A percentile compares a stretch with the other conserved stretches of the same genome.
phyloP scores from a whole-genome alignment of 2,329 filamentous ascomycete genomes.

The Arachnopeziza araneosa region DNA sequence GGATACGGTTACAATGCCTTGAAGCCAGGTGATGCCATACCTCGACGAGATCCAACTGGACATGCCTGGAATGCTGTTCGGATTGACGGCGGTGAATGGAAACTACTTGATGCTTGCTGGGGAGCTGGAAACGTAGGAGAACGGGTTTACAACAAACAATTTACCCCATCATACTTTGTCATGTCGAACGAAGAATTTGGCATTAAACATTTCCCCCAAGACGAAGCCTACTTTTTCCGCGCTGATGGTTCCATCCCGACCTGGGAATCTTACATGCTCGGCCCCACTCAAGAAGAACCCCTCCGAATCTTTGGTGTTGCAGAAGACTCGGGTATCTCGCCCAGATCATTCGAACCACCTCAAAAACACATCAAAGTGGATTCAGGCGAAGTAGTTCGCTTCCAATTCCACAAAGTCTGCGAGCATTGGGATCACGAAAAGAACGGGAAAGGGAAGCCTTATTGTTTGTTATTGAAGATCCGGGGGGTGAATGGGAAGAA shows the following conservation, averaged over 20 bases:
- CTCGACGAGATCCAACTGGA: conserved; percentile 53
- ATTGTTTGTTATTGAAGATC: conserved; percentile 64
- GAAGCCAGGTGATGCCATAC: conserved; percentile 57
- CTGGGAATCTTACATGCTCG: conserved; percentile 80
- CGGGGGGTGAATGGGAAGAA: conserved; percentile 61
- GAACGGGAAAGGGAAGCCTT: conserved; percentile 59
- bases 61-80: conserved; percentile 94
- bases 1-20: conserved; percentile 68
- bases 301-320: conserved; percentile 41
- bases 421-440: conserved; percentile 64
- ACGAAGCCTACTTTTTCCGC: conserved; percentile 66
- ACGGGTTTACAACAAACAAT: conserved; percentile 58
- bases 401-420: conserved; percentile 76
- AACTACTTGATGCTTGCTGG: conserved; percentile 89
- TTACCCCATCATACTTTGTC: conserved; percentile 58
- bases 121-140: conserved; percentile 68
- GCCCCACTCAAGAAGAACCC: conserved; percentile 45
- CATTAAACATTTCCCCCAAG: conserved; percentile 68
- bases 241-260: conserved; percentile 59
- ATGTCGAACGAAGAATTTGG: conserved; percentile 75
- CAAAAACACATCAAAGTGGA: conserved; percentile 55
- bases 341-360: conserved; percentile 56
- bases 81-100: conserved; percentile 85
- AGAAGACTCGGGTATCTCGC: conserved; percentile 45
- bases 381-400: conserved; percentile 58